phyloP scores from a whole-genome alignment of 1,284 basidiomycete genomes.

The Ganoderma sinense region DNA sequence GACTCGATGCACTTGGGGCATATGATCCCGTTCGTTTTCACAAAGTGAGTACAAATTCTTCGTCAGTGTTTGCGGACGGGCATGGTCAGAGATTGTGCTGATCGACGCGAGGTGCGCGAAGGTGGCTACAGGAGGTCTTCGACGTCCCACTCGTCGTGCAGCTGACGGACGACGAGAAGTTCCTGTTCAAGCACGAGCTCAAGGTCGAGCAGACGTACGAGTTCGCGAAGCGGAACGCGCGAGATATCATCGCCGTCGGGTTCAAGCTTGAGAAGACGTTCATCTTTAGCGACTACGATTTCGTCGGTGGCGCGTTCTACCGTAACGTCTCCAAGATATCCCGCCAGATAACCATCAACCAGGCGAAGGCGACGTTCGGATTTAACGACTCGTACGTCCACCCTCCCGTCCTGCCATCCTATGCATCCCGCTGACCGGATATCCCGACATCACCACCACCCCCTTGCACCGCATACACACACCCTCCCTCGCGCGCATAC shows the following conservation, averaged over 20 bases:
- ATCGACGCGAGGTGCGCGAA: conserved; percentile 39
- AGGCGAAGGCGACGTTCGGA: conserved; percentile 95
- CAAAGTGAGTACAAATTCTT: conserved; percentile 70
- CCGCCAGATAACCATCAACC: conserved; percentile 91
- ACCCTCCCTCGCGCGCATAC: conserved; percentile 2
- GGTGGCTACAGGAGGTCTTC: conserved; percentile 98
- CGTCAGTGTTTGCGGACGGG: neutral
- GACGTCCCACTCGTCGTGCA: conserved; percentile 95
- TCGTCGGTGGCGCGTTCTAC: conserved; percentile 93
- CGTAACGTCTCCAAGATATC: conserved; percentile 95
- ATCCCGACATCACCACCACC: neutral
- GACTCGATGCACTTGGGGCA: conserved; percentile 99
- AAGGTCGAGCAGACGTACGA: conserved; percentile 90
- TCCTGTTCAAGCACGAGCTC: conserved; percentile 95
- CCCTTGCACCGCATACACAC: neutral
- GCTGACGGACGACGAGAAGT: conserved; percentile 99
- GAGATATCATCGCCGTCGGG: conserved; percentile 96
- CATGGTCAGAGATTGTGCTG: neutral
- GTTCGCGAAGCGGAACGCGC: conserved; percentile 89
- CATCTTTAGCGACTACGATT: conserved; percentile 95
- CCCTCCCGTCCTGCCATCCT: neutral
- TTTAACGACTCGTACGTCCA: conserved; percentile 89
- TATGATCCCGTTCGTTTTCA: conserved; percentile 97
- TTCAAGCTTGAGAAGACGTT: conserved; percentile 95
- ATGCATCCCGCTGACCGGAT: neutral